Evolutionary conservation across 2,329 filamentous ascomycete genomes (phyloP), one percentile per base, ranked within the genome.

Genomic region (Nemania sp.): DNA sequence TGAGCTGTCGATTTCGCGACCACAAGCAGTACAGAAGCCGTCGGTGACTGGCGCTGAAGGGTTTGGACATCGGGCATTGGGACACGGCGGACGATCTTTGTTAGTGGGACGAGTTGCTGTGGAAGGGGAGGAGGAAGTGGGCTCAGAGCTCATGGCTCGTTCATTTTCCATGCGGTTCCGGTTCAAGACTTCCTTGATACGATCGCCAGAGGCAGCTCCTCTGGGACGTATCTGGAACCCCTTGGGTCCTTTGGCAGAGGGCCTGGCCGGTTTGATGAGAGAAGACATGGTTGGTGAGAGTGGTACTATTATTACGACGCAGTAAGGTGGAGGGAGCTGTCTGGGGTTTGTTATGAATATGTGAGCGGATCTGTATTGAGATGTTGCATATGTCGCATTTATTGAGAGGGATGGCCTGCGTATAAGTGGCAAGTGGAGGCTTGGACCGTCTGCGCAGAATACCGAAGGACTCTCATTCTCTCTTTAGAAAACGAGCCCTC

Each of bases 1-100:
- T 73, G 87, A 88, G 72, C 96, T 90, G 68, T 90, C 89, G 57
- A 94, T 86, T 67, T 97, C 87, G 62, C 87, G 88, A 82, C 92
- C 94, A 75, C 95, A 98, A 48, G 86, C 89, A 63, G 87, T 86
- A 77, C 95, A 98, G 67, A 91, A 84, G 39, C 86, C 86, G 67
- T 88, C 85, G 54, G 84, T 79, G 51, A 89, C 61, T 5, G 70
- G 70, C 6, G 72, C 82, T 57, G 86, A 82, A 15, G 85, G 84
- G 54, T 83, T 83, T n/a, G 79, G 78, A 73, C 86, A 89, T 50
- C 78, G 76, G 61, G 84, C 82, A 71, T 87, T 88, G 12, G 83
- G 83, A 73, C 85, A 88, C 65, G 52, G 76, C 68, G 60, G 54
- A 32, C 65, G 60, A 47, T 67, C 62, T 21, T 65, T 67, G 25